Base-by-base conservation (phyloP, 2,329 filamentous ascomycete species). In the Rhynchosporium graminicola region DNA sequence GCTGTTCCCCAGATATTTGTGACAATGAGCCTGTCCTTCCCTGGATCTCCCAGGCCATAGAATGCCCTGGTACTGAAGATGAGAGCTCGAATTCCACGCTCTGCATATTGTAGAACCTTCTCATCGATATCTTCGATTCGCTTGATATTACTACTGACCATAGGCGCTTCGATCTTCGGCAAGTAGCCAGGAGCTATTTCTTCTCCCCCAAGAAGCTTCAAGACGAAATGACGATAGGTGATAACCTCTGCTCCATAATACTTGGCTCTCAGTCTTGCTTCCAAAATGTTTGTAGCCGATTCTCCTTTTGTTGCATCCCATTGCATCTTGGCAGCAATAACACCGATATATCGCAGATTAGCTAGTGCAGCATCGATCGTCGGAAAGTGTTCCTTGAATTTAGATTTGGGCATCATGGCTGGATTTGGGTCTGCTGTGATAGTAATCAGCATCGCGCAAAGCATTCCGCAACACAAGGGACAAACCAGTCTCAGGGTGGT, bases 1-100 rank as follows among this genome's bases (percentile, higher is more conserved):
- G 92, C 90, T 20, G 94, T 98, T 58, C 94, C 93, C 76, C 97
- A 96, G 29, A 97, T 88, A 71, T 97, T 98, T n/a, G 94, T 98
- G 60, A 98, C 87, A 57, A 97, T 88, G 8, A 90, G 85, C 36
- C 92, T 76, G 15, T 84, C 80, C 31, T 90, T 80, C 1, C 81
- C 80, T 8, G 65, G 65, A 57, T 68, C 60, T 28, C 70, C 68
- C 66, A 89, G 82, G 12, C 81, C 81, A 73, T 90, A 85, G 73
- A 98, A 96, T 0, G 92, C 91, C 60, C 86, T 83, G 0, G 94
- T 98, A 74, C 94, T 97, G 72, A 89, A 82, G 59, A 97, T 86
- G 0, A 96, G 85, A 6, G 92, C 90, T 48, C 86, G 79, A 63
- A 75, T 69, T 50, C 73, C 68, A 65, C 80, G 80, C 55, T 76